phyloP scores from a whole-genome alignment of 352 stramenopile genomes.

The Globisporangium abappressorium region DNA sequence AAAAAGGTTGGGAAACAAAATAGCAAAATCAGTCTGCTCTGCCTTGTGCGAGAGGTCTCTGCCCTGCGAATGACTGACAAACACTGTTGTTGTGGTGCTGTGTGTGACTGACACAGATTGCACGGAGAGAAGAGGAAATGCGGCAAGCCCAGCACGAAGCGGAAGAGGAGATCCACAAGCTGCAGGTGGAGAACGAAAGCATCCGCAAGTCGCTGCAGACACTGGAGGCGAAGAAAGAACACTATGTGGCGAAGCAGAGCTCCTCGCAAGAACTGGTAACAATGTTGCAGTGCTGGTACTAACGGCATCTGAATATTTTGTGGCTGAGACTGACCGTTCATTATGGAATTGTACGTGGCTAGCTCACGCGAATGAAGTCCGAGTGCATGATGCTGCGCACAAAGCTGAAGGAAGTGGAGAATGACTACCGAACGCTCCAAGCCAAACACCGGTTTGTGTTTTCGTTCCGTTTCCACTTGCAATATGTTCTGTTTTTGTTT shows the following conservation, averaged over 20 bases:
- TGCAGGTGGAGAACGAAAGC: conserved; percentile 49
- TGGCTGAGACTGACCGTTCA: not conserved
- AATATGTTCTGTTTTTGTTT: not conserved
- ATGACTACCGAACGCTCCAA: conserved; percentile 73
- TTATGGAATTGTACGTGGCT: not conserved
- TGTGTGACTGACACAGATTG: conserved; percentile 25
- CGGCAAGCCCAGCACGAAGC: conserved; percentile 30
- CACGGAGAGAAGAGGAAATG: conserved; percentile 44
- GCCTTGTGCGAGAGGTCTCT: not conserved
- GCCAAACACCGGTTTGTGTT: conserved; percentile 53
- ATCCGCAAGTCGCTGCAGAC: conserved; percentile 40
- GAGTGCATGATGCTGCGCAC: conserved; percentile 59
- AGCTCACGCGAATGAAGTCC: conserved; percentile 66
- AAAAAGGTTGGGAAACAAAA: conserved; percentile 34
- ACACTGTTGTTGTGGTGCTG: not conserved
- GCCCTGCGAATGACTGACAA: not conserved
- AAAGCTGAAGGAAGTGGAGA: conserved; percentile 79
- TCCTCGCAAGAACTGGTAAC: conserved; percentile 61
- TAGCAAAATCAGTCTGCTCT: not conserved
- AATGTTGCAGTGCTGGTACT: not conserved
- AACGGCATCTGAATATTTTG: not conserved
- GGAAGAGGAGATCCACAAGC: conserved; percentile 50
- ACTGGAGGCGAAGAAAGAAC: conserved; percentile 56
- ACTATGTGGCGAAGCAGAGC: conserved; percentile 39
- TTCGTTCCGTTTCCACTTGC: not conserved